A percentile compares a stretch with the other conserved stretches of the same genome.
Evolutionary conservation across 1,139 yeast genomes (phyloP).

Genomic region (Magnusiomyces tetraspermus): DNA sequence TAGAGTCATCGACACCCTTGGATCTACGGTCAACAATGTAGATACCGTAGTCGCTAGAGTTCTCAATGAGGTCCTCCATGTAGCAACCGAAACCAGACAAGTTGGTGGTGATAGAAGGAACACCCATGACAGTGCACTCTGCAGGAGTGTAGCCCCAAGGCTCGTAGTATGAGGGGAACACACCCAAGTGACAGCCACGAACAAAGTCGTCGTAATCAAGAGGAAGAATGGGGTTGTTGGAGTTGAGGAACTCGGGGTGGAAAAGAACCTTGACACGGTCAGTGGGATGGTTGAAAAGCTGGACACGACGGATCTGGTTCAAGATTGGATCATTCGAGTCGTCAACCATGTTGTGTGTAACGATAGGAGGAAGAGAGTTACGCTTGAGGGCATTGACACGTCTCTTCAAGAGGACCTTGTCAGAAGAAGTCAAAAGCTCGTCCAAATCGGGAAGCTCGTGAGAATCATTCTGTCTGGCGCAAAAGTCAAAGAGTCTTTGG

Average conservation of each 20-base stretch:
- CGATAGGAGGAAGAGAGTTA: slow-evolving; percentile 84
- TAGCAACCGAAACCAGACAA: slow-evolving; percentile 96
- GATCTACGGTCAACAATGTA: slow-evolving; percentile 92
- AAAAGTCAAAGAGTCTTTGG: slow-evolving; percentile 79
- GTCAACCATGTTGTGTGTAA: slow-evolving; percentile 95
- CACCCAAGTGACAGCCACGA: slow-evolving; percentile 96
- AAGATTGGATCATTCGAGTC: slow-evolving; percentile 86
- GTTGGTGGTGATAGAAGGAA: slow-evolving; percentile 93
- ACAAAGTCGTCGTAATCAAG: slow-evolving; percentile 96
- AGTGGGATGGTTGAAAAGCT: slow-evolving; percentile 77
- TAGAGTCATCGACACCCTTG: slow-evolving; percentile 89
- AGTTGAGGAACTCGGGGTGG: slow-evolving; percentile 95
- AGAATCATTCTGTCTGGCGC: slow-evolving; percentile 69
- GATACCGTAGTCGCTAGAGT: slow-evolving; percentile 91
- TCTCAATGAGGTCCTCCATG: slow-evolving; percentile 95
- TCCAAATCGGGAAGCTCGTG: slow-evolving; percentile 58
- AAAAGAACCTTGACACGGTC: slow-evolving; percentile 92
- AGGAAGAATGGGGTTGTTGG: slow-evolving; percentile 88
- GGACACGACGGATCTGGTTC: slow-evolving; percentile 85
- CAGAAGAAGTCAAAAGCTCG: slow-evolving; percentile 82
- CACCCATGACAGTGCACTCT: slow-evolving; percentile 99
- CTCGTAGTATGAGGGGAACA: slow-evolving; percentile 95
- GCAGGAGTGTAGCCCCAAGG: slow-evolving; percentile 99
- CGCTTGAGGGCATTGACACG: slow-evolving; percentile 90
- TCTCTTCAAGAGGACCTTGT: slow-evolving; percentile 80